Percentiles rank a stretch among this genome's conserved stretches.
phyloP scores from a whole-genome alignment of 2,329 filamentous ascomycete species.

The Aspergillus fructus region DNA sequence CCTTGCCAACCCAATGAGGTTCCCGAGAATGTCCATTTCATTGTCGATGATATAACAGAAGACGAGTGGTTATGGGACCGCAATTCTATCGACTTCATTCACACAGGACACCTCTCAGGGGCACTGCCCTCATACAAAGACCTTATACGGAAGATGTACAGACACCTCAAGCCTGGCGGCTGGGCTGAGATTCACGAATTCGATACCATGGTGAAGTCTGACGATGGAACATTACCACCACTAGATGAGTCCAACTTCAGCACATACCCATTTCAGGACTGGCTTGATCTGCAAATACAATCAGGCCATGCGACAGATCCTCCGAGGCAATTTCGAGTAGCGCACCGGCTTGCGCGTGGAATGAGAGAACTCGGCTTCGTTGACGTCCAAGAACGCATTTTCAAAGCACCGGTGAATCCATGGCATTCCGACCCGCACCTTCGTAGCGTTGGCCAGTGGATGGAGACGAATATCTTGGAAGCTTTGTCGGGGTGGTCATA shows the following conservation, averaged over 20 bases:
- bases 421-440: slow-evolving; percentile 52
- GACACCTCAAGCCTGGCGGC: slow-evolving; percentile 57
- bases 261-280: slow-evolving; percentile 46
- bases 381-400: slow-evolving; percentile 54
- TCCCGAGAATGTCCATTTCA: slow-evolving; percentile 72
- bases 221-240: slow-evolving; percentile 54
- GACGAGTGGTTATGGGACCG: slow-evolving; percentile 58
- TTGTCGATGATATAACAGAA: slow-evolving; percentile 67
- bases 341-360: slow-evolving; percentile 53
- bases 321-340: slow-evolving; percentile 51
- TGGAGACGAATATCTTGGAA: slow-evolving; percentile 47
- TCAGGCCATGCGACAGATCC: slow-evolving; percentile 47
- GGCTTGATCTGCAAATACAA: slow-evolving; percentile 44
- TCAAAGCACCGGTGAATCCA: slow-evolving; percentile 54
- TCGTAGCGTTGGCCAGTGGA: slow-evolving; percentile 52
- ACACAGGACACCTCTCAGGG: slow-evolving; percentile 59
- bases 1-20: slow-evolving; percentile 66
- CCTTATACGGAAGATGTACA: slow-evolving; percentile 53
- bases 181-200: slow-evolving; percentile 49
- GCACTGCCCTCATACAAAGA: slow-evolving; percentile 57
- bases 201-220: slow-evolving; percentile 50
- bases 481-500: slow-evolving; percentile 46
- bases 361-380: slow-evolving; percentile 59
- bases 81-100: slow-evolving; percentile 58
- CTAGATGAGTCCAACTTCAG: slow-evolving; percentile 41